A percentile compares a stretch with the other conserved stretches of the same genome.
Evolutionary conservation across 108 stramenopile genomes (phyloP).

Genomic region (Fistulifera pelliculosa): DNA sequence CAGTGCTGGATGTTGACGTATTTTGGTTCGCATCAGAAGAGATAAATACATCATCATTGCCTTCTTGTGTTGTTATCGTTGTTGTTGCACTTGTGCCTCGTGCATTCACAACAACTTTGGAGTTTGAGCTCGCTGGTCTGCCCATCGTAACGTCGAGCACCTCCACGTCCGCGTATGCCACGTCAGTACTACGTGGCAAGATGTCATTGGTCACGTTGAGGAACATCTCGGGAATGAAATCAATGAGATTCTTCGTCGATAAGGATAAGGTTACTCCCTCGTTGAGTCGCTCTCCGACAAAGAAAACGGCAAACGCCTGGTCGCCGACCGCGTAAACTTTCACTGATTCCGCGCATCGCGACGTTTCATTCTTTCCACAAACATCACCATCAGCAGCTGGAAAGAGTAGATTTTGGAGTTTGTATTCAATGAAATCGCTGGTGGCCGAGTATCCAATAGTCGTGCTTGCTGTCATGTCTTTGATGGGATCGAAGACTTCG

Average conservation of each 20-base stretch:
- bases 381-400: constrained; percentile 1
- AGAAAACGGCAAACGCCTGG: constrained; percentile 13
- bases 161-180: constrained; percentile 23
- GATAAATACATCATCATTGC: constrained; percentile 25
- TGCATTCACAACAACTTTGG: constrained; percentile 17
- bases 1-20: constrained; percentile 5
- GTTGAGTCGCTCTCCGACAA: constrained; percentile 26
- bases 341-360: constrained; percentile 15
- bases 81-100: constrained; percentile 29
- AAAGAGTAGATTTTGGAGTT: background rate
- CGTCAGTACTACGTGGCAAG: background rate
- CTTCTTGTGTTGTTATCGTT: constrained; percentile 14
- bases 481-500: constrained; percentile 3
- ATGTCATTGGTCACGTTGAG: constrained; percentile 27
- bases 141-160: constrained; percentile 14
- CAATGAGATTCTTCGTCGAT: background rate
- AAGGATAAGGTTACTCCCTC: constrained; percentile 11
- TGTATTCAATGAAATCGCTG: background rate
- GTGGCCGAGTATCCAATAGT: constrained; percentile 8
- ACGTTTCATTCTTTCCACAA: constrained; percentile 2
- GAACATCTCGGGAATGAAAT: constrained; percentile 14
- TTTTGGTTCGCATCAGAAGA: constrained; percentile 31
- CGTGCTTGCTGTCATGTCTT: background rate
- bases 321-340: constrained; percentile 17
- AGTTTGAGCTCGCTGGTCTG: background rate